Evolutionary conservation across 371 early-diverging fungal genomes (phyloP), one percentile per base, ranked within the genome.

Genomic region (Mucor racemosus): DNA sequence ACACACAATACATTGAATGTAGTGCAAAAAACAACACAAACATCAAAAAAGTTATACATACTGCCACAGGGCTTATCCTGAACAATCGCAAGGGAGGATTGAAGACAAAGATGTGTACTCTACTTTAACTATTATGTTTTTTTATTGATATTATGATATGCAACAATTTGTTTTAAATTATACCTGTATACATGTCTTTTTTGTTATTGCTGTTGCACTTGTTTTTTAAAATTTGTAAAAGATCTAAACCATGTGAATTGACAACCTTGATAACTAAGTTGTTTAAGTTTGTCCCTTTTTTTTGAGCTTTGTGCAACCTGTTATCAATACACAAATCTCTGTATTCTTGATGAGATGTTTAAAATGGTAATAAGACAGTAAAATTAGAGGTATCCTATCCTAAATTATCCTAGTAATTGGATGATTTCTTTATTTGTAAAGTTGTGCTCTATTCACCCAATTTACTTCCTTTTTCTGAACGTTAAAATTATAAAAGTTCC

Each of bases 1-100:
- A 66, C 42, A 71, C 41, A 31, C 71, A 58, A 46, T 71, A 71
- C 41, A 71, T 71, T 66, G 71, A 71, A 66, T 71, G 71, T 41
- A 71, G 71, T 55, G 71, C 71, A 44, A 71, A 56, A 59, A 38
- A 39, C 21, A 66, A 66, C 17, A n/a, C 42, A 7, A 71, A 66
- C 48, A 46, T 71, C 39, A 50, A 40, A 4, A 33, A 66, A 40
- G 71, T 71, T 7, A 71, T 71, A 26, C 64, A 66, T 40, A 55
- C 39, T 7, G 71, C 71, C 14, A 55, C 71, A 21, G 54, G 46
- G 13, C 60, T 63, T 40, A 63, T 64, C 15, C 11, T 62, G 26
- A 66, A 58, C 38, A 50, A 59, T 21, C 63, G 64, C 40, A 71
- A 60, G 55, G 53, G 63, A 8, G 63, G 53, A 38, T 21, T 63